Evolutionary conservation across 2,329 filamentous ascomycete species (phyloP).

Genomic region (Colletotrichum brevisporum): DNA sequence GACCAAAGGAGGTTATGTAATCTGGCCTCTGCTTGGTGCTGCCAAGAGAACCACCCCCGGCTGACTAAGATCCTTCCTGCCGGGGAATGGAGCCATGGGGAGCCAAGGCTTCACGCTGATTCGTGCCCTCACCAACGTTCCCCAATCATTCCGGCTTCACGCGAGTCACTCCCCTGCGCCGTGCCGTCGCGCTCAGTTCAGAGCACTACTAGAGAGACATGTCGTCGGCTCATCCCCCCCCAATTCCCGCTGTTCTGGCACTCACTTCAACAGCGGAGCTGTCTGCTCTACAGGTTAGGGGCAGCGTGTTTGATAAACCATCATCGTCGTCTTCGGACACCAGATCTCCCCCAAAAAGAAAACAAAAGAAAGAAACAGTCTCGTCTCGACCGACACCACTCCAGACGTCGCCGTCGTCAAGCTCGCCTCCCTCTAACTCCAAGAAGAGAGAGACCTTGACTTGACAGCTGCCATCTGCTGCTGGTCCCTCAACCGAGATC

Average conservation of each 20-base stretch:
- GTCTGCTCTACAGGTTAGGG: constrained; percentile 37
- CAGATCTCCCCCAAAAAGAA: neutral
- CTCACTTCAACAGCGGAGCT: constrained; percentile 41
- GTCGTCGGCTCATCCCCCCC: constrained; percentile 18
- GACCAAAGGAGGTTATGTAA: constrained; percentile 27
- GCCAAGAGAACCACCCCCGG: constrained; percentile 23
- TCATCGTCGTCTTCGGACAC: constrained; percentile 27
- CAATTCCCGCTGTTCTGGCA: constrained; percentile 27
- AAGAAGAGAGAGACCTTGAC: constrained; percentile 1
- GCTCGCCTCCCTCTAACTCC: neutral
- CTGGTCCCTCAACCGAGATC: constrained; percentile 30
- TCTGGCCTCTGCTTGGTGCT: neutral
- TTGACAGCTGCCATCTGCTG: constrained; percentile 18
- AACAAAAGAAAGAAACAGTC: too few species aligned
- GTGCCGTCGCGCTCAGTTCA: constrained; percentile 25
- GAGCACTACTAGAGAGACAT: constrained; percentile 21
- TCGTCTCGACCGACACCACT: constrained; percentile 22
- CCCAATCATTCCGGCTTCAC: constrained; percentile 40
- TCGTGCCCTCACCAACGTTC: constrained; percentile 39
- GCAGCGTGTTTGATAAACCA: constrained; percentile 24
- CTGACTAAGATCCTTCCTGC: constrained; percentile 36
- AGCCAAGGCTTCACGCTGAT: constrained; percentile 35
- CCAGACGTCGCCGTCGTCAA: neutral
- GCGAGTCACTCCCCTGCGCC: constrained; percentile 21
- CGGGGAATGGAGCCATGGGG: constrained; percentile 33